Evolutionary conservation across 2,329 filamentous ascomycete species (phyloP).

Genomic region (Fusarium tjaetaba): DNA sequence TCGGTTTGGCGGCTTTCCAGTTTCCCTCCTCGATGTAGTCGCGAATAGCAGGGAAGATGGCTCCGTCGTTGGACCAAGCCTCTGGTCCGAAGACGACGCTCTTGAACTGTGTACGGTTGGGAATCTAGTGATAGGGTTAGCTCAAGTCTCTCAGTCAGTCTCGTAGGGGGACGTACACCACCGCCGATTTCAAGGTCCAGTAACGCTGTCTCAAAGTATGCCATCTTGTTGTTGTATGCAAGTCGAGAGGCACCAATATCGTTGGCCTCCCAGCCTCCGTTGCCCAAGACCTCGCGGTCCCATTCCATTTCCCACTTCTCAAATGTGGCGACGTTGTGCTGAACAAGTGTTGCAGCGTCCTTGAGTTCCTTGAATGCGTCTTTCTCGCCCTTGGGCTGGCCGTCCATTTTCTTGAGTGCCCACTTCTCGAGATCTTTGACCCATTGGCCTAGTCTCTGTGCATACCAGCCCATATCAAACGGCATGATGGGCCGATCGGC

Average conservation of each 20-base stretch:
- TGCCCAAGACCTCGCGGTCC: slow-evolving; percentile 75
- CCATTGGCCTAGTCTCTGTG: slow-evolving; percentile 70
- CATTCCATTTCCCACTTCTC: slow-evolving; percentile 80
- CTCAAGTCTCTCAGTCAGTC: not conserved
- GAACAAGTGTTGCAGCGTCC: slow-evolving; percentile 70
- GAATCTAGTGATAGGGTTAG: slow-evolving; percentile 65
- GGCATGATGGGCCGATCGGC: slow-evolving; percentile 83
- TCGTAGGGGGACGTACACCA: slow-evolving; percentile 70
- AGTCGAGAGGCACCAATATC: slow-evolving; percentile 73
- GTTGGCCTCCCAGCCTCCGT: slow-evolving; percentile 80
- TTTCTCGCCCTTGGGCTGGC: slow-evolving; percentile 17
- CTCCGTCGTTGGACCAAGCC: slow-evolving; percentile 67
- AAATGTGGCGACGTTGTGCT: slow-evolving; percentile 64
- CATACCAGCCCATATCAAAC: slow-evolving; percentile 82
- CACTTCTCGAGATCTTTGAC: slow-evolving; percentile 74
- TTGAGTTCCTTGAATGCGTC: slow-evolving; percentile 48
- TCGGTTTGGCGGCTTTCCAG: slow-evolving; percentile 73
- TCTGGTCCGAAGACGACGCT: slow-evolving; percentile 90
- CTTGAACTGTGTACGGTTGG: slow-evolving; percentile 91
- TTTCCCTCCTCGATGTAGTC: slow-evolving; percentile 79
- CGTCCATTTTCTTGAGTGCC: slow-evolving; percentile 50
- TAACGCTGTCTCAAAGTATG: slow-evolving; percentile 82
- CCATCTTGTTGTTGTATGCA: slow-evolving; percentile 82
- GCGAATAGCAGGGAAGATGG: slow-evolving; percentile 75
- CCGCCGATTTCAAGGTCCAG: slow-evolving; percentile 77